Evolutionary conservation across 331 rosid genomes (phyloP).

Genomic region (Cydonia oblonga): DNA sequence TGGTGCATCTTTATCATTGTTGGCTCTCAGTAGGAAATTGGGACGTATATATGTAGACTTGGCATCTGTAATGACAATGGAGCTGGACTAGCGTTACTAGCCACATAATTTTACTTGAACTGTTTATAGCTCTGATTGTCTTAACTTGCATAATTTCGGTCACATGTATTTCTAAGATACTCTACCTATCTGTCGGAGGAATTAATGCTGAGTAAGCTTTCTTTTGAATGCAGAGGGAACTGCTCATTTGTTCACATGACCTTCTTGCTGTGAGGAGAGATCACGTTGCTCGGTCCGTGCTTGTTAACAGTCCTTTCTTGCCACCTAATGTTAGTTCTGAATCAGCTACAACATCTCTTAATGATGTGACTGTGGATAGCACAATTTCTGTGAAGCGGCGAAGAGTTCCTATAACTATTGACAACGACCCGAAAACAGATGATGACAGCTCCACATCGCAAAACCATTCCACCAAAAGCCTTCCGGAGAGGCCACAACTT

Average conservation of each 20-base stretch:
- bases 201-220: background rate
- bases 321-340: slow-evolving; percentile 86
- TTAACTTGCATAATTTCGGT: background rate
- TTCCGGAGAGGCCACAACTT: slow-evolving; percentile 43
- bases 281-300: slow-evolving; percentile 60
- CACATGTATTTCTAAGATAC: background rate
- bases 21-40: background rate
- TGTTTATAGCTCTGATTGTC: background rate
- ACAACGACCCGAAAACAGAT: slow-evolving; percentile 63
- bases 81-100: background rate
- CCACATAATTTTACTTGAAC: background rate
- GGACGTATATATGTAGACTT: background rate
- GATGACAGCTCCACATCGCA: slow-evolving; percentile 83
- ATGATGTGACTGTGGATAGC: slow-evolving; percentile 85
- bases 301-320: slow-evolving; percentile 46
- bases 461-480: slow-evolving; percentile 37
- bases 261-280: slow-evolving; percentile 81
- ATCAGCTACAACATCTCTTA: slow-evolving; percentile 95
- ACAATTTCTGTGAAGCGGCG: slow-evolving; percentile 48
- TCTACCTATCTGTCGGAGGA: background rate
- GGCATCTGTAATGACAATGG: background rate
- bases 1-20: background rate
- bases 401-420: slow-evolving; percentile 50
- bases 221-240: slow-evolving; percentile 63
- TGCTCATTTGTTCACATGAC: slow-evolving; percentile 85